Evolutionary conservation across 176 grass and related monocot genomes (phyloP), one percentile per base, ranked within the genome.

Genomic region (Lolium perenne): DNA sequence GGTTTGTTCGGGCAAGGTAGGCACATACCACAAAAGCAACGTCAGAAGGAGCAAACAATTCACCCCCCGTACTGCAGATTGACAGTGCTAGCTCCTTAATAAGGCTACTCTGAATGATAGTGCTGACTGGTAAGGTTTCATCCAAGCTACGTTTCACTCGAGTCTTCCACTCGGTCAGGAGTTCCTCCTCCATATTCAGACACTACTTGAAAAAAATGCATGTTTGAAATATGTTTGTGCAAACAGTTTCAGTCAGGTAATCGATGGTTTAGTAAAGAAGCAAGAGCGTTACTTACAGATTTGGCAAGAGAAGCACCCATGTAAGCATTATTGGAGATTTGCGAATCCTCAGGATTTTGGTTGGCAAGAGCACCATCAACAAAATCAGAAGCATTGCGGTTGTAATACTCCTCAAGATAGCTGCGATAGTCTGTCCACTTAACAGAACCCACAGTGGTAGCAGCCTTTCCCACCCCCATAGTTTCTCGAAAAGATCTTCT

Each of bases 21-120:
- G 82, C 46, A 75, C 71, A 50, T 85, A 77, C 83, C 83, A 55
- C 72, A 77, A 85, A 53, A 66, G 72, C 83, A 53, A 65, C 45
- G 13, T 16, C 10, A 2, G 68, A 73, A 48, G 53, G 7, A 77
- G 40, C 10, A 23, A 26, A 63, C 18, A 62, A 6, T 76, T 50
- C 49, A 15, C 5, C 26, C 18, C 72, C 5, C 41, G 13, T n/a
- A 25, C 8, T 15, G 22, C 0, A 22, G 43, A 75, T 21, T 40
- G 55, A 50, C 32, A 76, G 57, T 9, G 29, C 29, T 29, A 6
- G 6, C 58, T 67, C 26, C 72, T 66, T 53, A 8, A 84, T 84
- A 17, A 84, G 46, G 59, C 8, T 66, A 76, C 83, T 77, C 59
- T 41, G 58, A 41, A 84, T 41, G 0, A 54, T 40, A 66, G 18